Conservation (phyloP, 73 alveolate species). For the Diophrys appendiculata region DNA sequence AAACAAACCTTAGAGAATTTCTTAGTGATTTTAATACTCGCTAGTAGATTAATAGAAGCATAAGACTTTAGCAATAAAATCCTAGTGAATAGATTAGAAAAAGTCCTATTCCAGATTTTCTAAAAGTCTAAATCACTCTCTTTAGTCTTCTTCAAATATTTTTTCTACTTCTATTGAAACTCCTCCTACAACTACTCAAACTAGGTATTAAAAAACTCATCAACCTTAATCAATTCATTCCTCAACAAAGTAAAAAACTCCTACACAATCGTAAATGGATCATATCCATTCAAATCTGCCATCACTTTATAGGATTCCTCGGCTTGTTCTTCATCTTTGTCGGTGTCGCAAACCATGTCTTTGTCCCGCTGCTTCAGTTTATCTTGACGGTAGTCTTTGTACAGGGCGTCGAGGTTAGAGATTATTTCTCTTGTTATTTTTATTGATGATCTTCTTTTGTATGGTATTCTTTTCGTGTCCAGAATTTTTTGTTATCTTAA, state of each 20-base stretch:
- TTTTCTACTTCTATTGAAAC: neutral
- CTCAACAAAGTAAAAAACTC: neutral
- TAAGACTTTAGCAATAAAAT: constrained; percentile 33
- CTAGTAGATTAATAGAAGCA: constrained; percentile 36
- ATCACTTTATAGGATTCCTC: too few species aligned
- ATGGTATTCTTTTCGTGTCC: neutral
- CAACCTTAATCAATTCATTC: neutral
- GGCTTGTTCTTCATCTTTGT: neutral
- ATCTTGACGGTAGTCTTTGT: neutral
- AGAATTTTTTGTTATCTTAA: constrained; percentile 17
- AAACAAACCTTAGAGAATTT: constrained; percentile 33
- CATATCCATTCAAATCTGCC: neutral
- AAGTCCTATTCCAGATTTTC: constrained; percentile 56
- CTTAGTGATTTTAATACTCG: constrained; percentile 17
- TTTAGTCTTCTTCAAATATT: neutral
- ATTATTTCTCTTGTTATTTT: too few species aligned
- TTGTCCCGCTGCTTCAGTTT: neutral
- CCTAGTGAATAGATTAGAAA: constrained; percentile 2
- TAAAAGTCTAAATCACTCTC: constrained; percentile 40
- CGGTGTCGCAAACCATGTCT: neutral
- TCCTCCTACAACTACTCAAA: neutral
- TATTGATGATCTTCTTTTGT: neutral
- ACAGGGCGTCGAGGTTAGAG: neutral
- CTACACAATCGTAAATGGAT: neutral
- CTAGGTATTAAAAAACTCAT: neutral